Base-by-base conservation (phyloP, 176 grass and related monocot genomes). In the Themeda triandra region DNA sequence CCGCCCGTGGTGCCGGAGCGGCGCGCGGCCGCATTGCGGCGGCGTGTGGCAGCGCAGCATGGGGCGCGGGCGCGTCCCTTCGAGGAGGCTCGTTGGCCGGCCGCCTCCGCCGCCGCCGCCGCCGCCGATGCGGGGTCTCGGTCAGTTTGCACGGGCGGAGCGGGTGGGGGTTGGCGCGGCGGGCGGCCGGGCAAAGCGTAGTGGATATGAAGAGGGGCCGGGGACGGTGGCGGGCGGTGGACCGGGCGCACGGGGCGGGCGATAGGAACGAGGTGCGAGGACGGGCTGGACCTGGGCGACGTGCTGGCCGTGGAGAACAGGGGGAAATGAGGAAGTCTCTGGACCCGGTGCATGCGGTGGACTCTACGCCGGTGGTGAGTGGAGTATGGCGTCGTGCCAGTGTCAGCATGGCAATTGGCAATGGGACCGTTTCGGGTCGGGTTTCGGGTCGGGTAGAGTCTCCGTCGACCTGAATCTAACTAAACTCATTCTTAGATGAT, bases 1-100 rank as follows among this genome's bases (percentile, higher is more conserved):
- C 41, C 30, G 44, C 23, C 46, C 69, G 79, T 19, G 41, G 84
- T 45, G 73, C 71, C 79, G 59, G 31, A 41, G 68, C 63, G 70
- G 77, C 63, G 82, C 80, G 60, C 56, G 79, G 75, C 48, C 59
- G 88, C 88, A 90, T 87, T 84, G 89, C 84, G 73, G 81, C 76
- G 63, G 79, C 77, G 79, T 86, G 88, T 86, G 84, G 84, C 80
- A 87, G 77, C 84, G 83, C 71, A 94, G 77, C 89, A 92, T 94
- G 42, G 30, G 23, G 36, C 31, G 40, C 29, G 15, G 64, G 37
- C 1, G 48, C 45, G 29, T 31, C 17, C 3, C 41, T 53, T 39
- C 27, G 10, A 41, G 73, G 35, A 56, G 73, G 18, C 49, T 19
- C 66, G 72, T 25, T 41, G 75, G 24, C 58, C 13, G 74, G 67